Evolutionary conservation across 2,329 filamentous ascomycete species (phyloP), one percentile per base, ranked within the genome.

Genomic region (Curvularia sp.): DNA sequence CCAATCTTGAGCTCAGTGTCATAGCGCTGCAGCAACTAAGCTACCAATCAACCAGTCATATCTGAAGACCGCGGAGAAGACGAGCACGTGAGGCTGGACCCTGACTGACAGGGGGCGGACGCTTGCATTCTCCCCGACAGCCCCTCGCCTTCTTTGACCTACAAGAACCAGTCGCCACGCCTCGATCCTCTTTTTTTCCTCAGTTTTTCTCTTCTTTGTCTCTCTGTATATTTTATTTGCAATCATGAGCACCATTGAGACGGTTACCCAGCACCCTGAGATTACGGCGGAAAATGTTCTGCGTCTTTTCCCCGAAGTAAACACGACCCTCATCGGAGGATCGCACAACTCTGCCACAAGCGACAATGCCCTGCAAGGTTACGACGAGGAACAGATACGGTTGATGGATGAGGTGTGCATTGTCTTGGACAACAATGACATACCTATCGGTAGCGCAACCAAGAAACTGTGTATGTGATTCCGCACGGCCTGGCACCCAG

Each of bases 351-450:
- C 83, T 47, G 75, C 75, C 57, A 74, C 76, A n/a, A 69, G 74
- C 73, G 88, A 89, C 69, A 80, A 81, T 63, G 92, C 92, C 58
- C 85, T 98, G 44, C 89, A 89, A 56, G 95, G 94, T 51, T 96
- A 98, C 82, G 93, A 98, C 82, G 94, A 91, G 77, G 94, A 98
- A 83, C 95, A 99, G 82, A 97, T 97, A 72, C 89, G 94, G 50
- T 82, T 99, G 72, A 99, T 99, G 95, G 94, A 99, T 73, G 95
- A 98, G 82, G 90, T 97, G 49, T 99, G 95, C 85, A 98, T 99
- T 76, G 95, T 99, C 18, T 83, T 96, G 47, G 94, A 98, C 78
- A 88, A 96, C 71, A 86, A 98, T 72, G 95, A 98, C 78, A 83
- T 87, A 71, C 93, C 94, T 30, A 97, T 99, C 77, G 95, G 95